Evolutionary conservation across 805 yeast genomes (phyloP).

Genomic region (Schwanniomyces sp.): DNA sequence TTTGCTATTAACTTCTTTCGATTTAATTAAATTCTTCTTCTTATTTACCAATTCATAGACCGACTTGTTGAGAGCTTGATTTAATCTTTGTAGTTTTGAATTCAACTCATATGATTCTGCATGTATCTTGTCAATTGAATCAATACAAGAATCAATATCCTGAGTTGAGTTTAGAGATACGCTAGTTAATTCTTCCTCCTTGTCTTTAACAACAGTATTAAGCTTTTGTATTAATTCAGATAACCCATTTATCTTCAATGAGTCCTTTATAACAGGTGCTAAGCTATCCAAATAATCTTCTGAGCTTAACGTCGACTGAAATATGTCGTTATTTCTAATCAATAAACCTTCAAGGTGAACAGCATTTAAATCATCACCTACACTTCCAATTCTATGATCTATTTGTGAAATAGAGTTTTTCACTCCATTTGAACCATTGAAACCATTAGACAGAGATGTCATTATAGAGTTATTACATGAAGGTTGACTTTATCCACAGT

Average conservation of each 20-base stretch:
- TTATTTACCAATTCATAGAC: slow-evolving; percentile 64
- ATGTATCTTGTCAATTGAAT: slow-evolving; percentile 62
- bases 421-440: neutral
- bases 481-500: neutral
- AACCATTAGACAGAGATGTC: slow-evolving; percentile 8
- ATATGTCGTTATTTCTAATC: slow-evolving; percentile 41
- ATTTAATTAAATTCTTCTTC: slow-evolving; percentile 58
- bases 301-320: slow-evolving; percentile 48
- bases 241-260: slow-evolving; percentile 54
- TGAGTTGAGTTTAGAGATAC: slow-evolving; percentile 61
- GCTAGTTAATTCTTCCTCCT: slow-evolving; percentile 62
- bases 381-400: slow-evolving; percentile 3
- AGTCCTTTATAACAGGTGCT: slow-evolving; percentile 69
- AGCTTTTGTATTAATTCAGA: slow-evolving; percentile 56
- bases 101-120: slow-evolving; percentile 55
- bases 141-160: slow-evolving; percentile 58
- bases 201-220: slow-evolving; percentile 55
- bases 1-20: slow-evolving; percentile 63
- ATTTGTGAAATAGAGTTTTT: neutral
- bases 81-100: slow-evolving; percentile 55
- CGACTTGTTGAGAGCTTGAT: slow-evolving; percentile 57
- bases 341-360: slow-evolving; percentile 37
- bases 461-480: slow-evolving; percentile 3
- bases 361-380: slow-evolving; percentile 16
- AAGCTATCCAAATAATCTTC: slow-evolving; percentile 78